Conservation (phyloP, 1,284 basidiomycete species). For the Puccinia brachypodii region DNA sequence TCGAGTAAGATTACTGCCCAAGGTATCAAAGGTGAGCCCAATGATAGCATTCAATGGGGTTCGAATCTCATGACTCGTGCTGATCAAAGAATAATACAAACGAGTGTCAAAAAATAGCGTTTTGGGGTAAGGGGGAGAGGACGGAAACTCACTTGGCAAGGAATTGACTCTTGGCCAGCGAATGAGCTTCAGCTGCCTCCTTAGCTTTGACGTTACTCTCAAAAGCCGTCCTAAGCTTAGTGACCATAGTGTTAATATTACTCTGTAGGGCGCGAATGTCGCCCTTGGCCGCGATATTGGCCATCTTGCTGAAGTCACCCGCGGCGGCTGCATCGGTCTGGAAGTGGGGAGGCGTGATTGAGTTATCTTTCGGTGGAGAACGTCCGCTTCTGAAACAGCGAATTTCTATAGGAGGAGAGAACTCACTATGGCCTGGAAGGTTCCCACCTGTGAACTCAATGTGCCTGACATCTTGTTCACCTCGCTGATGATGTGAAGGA, state of each 20-base stretch:
- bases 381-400: background rate
- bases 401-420: background rate
- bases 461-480: conserved; percentile 48
- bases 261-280: conserved; percentile 43
- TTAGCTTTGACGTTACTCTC: conserved; percentile 48
- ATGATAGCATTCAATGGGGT: conserved; percentile 47
- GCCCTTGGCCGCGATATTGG: conserved; percentile 44
- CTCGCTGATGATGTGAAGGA: conserved; percentile 48
- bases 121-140: no score
- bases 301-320: conserved; percentile 47
- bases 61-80: conserved; percentile 47
- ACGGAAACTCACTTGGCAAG: conserved; percentile 39
- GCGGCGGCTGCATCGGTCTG: conserved; percentile 46
- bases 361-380: background rate
- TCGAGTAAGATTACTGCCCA: conserved; percentile 42
- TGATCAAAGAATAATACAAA: background rate
- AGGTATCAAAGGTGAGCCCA: conserved; percentile 42
- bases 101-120: background rate
- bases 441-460: conserved; percentile 47
- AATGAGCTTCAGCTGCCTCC: conserved; percentile 47
- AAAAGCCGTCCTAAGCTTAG: conserved; percentile 42
- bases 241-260: conserved; percentile 49
- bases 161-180: conserved; percentile 45
- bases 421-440: conserved; percentile 47
- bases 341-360: background rate